These are phyloP conservation scores for Monilinia aucupariae DNA, from an alignment of 2,329 filamentous ascomycete genomes.

Conservation along the genomic window DNA sequence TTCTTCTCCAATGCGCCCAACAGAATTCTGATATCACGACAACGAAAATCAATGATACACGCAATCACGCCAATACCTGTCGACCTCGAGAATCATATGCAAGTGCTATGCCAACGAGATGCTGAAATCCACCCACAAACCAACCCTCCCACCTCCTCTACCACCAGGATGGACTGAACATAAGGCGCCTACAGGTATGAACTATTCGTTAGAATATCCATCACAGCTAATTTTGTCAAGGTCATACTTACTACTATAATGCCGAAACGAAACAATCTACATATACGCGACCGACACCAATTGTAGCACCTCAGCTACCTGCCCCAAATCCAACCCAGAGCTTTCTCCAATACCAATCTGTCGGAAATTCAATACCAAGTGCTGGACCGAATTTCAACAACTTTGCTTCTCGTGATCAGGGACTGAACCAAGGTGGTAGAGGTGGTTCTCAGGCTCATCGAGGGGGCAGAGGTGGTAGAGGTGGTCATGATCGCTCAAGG, in stretches of 20 bases:
- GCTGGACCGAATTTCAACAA: constrained; percentile 34
- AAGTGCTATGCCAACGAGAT: constrained; percentile 40
- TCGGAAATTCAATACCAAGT: constrained; percentile 39
- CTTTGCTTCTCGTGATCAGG: constrained; percentile 21
- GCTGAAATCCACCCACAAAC: constrained; percentile 73
- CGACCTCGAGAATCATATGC: not conserved
- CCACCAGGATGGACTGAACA: constrained; percentile 88
- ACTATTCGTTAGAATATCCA: not conserved
- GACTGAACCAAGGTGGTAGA: constrained; percentile 28
- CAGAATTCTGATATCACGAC: not conserved
- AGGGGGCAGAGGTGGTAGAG: constrained; percentile 49
- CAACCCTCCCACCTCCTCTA: constrained; percentile 52
- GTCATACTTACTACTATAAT: constrained; percentile 85
- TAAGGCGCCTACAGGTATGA: constrained; percentile 63
- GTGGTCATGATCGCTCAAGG: constrained; percentile 47
- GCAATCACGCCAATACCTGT: not conserved
- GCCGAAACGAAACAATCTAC: constrained; percentile 77
- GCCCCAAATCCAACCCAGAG: constrained; percentile 36
- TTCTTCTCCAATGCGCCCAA: not conserved
- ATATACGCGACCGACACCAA: constrained; percentile 65
- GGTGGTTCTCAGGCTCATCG: constrained; percentile 42
- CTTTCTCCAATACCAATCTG: constrained; percentile 41
- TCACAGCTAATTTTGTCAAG: not conserved
- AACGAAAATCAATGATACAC: not conserved
- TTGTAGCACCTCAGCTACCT: constrained; percentile 25